These are phyloP conservation scores for Sugiyamaella qingdaonensis DNA, from an alignment of 805 yeast genomes.

Conservation along the genomic window DNA sequence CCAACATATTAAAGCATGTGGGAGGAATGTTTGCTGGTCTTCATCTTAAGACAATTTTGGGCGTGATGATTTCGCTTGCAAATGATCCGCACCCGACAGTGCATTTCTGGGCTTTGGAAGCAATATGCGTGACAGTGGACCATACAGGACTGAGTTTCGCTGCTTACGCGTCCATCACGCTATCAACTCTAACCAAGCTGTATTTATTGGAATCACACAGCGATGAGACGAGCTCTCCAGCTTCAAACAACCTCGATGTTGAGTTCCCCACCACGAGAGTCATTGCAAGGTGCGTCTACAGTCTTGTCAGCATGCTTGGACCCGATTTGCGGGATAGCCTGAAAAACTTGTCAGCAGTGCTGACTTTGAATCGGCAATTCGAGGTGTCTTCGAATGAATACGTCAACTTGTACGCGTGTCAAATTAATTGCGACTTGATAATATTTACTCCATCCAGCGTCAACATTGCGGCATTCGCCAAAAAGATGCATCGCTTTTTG, in stretches of 20 bases:
- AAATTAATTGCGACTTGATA: slow-evolving; percentile 43
- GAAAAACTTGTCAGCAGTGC: slow-evolving; percentile 20
- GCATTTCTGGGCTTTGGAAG: slow-evolving; percentile 65
- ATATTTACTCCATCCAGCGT: slow-evolving; percentile 44
- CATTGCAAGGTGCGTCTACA: slow-evolving; percentile 42
- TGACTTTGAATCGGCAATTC: slow-evolving; percentile 35
- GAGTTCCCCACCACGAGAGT: slow-evolving; percentile 44
- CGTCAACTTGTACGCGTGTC: slow-evolving; percentile 36
- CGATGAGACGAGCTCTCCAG: slow-evolving; percentile 38
- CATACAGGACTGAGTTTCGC: slow-evolving; percentile 48
- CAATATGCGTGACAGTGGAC: slow-evolving; percentile 53
- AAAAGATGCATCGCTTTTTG: slow-evolving; percentile 18
- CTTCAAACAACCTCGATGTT: slow-evolving; percentile 48
- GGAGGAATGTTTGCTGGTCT: slow-evolving; percentile 35
- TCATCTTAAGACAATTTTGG: slow-evolving; percentile 45
- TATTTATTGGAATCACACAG: slow-evolving; percentile 50
- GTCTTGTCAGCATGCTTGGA: slow-evolving; percentile 51
- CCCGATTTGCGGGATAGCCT: slow-evolving; percentile 43
- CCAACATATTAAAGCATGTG: slow-evolving; percentile 42
- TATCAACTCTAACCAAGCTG: slow-evolving; percentile 39
- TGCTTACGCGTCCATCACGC: slow-evolving; percentile 40
- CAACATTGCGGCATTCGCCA: slow-evolving; percentile 29
- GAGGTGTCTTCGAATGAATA: slow-evolving; percentile 32
- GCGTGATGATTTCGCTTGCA: slow-evolving; percentile 55
- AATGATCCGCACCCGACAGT: slow-evolving; percentile 84